Evolutionary conservation across 163 green algal species (phyloP), one percentile per base, ranked within the genome.

Genomic region (Scenedesmus sp.): DNA sequence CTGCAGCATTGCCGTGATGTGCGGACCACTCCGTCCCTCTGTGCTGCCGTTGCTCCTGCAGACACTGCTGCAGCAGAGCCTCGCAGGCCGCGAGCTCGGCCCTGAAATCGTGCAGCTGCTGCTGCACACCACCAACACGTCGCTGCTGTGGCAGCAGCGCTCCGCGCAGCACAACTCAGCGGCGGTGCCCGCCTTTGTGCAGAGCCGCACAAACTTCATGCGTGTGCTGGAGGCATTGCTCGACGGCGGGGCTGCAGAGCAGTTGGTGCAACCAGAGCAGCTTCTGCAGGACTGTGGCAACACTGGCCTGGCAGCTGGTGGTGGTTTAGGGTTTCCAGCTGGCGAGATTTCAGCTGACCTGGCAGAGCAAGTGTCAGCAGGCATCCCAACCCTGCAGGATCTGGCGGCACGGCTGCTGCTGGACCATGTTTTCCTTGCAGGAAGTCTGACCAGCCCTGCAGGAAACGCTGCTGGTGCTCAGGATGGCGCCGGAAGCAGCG

Each of bases 11-110:
- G 51, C 9, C 51, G 1, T 24, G 22, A 26, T 16, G 22, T 61
- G 13, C 22, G 5, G 22, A 24, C 51, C 22, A 53, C 46, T 61
- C 51, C 33, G 59, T 35, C 2, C 35, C 44, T 24, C 33, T 76
- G 53, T 87, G 20, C 13, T 46, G 13, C 12, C 73, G 6, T 33
- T 46, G 35, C 13, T 9, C 30, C 44, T 33, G 68, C 85, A 89
- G 85, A 89, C 85, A 10, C 72, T 90, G 61, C 70, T 90, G 43
- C 70, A 84, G 46, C 70, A 84, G 16, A 73, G n/a, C n/a, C 70
- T 90, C 6, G 44, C 61, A 9, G 85, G 85, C 33, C 70, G 72
- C 6, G 85, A 90, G 70, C 85, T 90, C 0, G 85, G 85, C 24
- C 70, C 85, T 4, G 70, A 84, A 35, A 56, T 84, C 85, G 85